Base-by-base conservation (phyloP, 345 rosid genomes). In the Salix caprea region DNA sequence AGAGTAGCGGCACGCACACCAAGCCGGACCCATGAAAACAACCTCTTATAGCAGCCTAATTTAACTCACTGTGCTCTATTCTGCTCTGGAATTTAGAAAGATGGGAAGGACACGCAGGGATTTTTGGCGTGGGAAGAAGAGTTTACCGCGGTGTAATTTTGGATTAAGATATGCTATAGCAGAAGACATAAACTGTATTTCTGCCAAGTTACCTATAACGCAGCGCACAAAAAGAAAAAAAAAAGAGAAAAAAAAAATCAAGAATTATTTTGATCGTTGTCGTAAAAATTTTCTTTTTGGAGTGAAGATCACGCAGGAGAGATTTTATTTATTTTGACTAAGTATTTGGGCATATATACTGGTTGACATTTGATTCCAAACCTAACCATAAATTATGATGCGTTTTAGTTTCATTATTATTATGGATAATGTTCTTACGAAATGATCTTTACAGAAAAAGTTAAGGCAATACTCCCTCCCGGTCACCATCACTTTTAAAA, bases 21-120 rank as follows among this genome's bases (percentile, higher is more conserved):
- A 70, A 89, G 87, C 81, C 26, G 78, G 85, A 74, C 83, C 90
- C 83, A 79, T 74, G 87, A 84, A 82, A 87, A 74, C 82, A 56
- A 82, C 90, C 56, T 50, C 71, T 67, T 80, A 48, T 68, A 19
- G 32, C 42, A 14, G 24, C 73, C 77, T 36, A 67, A 48, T 69
- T 72, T 74, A 77, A 82, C 75, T 34, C 72, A 69, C 77, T 34
- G 72, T 67, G 30, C 30, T 48, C 65, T 48, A 23, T 11, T 4
- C 76, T 72, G 7, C 76, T 72, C 68, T 9, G 14, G 32, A 75
- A 67, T 54, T 68, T 34, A 65, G 39, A 6, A 32, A 30, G 67
- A 0, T 26, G 14, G 39, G 39, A 32, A 23, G 12, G 19, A 62
- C 30, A 62, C 16, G 23, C 44, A 74, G 61, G 6, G 40, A 42